Evolutionary conservation across 1,139 yeast genomes (phyloP), one percentile per base, ranked within the genome.

Genomic region (Suzukiozyma palmioleophila): DNA sequence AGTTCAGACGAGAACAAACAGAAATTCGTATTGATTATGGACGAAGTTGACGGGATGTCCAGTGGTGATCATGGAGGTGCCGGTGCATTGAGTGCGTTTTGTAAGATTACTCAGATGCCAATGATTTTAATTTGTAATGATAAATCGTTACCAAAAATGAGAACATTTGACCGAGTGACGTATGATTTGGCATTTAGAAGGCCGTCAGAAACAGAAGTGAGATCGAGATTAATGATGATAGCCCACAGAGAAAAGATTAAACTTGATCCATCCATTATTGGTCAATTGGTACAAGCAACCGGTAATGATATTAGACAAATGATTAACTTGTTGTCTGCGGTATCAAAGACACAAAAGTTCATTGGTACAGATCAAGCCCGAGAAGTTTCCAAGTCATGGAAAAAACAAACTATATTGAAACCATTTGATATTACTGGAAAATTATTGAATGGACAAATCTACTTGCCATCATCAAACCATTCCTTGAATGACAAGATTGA

Each of bases 61-160:
- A 89, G 95, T 53, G 99, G 99, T 48, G 99, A 94, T 60, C 83
- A 94, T 53, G 99, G 98, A 46, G 99, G 99, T 48, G 96, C 94
- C 15, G 97, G 97, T 21, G 95, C 92, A 43, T 74, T 94, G 64
- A 90, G 97, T 0, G 81, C 84, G 33, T 84, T 88, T 51, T 92
- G 97, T 58, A 75, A 84, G 33, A 81, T 79, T 36, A 89, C 98
- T 1, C 74, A 81, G 38, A 86, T 92, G 56, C 98, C 99, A 11
- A 75, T 94, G 67, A 88, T 94, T 45, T 72, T 92, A 40, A 89
- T 94, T 45, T 92, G 98, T 68, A 94, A 94, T 61, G 99, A 94
- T 56, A 82, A 88, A 49, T 75, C 87, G 9, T 69, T 88, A 45
- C 97, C 97, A 0, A 94, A 94, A 55, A 90, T 94, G 97, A 75